phyloP scores from a whole-genome alignment of 352 stramenopile genomes.

The Phytophthora colocasiae region DNA sequence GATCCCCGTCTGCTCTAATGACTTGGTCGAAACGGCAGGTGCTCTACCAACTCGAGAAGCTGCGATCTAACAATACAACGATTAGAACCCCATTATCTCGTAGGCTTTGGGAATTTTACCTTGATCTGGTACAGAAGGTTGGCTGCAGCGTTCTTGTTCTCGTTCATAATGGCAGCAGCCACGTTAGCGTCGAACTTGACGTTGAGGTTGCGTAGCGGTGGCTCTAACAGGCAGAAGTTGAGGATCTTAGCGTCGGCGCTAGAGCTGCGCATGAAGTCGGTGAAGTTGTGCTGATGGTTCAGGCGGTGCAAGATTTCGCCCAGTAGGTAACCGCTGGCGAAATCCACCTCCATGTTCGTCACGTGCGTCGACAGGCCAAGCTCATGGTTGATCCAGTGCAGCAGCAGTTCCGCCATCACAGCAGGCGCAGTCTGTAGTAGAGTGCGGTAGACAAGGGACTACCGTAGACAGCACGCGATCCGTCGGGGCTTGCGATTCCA shows the following conservation, averaged over 20 bases:
- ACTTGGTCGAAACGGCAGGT: conserved; percentile 59
- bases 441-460: no score
- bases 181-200: conserved; percentile 82
- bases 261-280: conserved; percentile 76
- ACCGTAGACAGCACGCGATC: background rate
- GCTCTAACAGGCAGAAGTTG: conserved; percentile 91
- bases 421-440: background rate
- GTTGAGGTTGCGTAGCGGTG: conserved; percentile 71
- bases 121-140: conserved; percentile 92
- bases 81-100: background rate
- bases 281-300: conserved; percentile 92
- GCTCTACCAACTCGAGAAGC: conserved; percentile 52
- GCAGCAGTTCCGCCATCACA: conserved; percentile 76
- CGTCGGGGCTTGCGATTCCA: background rate
- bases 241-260: conserved; percentile 86
- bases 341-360: conserved; percentile 74
- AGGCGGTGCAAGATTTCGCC: conserved; percentile 85
- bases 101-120: conserved; percentile 25
- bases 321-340: conserved; percentile 87
- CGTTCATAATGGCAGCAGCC: conserved; percentile 86
- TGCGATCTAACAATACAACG: conserved; percentile 42
- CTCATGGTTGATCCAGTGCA: conserved; percentile 87
- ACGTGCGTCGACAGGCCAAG: conserved; percentile 72
- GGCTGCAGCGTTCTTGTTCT: conserved; percentile 56
- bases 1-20: conserved; percentile 52